Evolutionary conservation across 768 basidiomycete genomes (phyloP).

Genomic region (Leccinum rimulosum): DNA sequence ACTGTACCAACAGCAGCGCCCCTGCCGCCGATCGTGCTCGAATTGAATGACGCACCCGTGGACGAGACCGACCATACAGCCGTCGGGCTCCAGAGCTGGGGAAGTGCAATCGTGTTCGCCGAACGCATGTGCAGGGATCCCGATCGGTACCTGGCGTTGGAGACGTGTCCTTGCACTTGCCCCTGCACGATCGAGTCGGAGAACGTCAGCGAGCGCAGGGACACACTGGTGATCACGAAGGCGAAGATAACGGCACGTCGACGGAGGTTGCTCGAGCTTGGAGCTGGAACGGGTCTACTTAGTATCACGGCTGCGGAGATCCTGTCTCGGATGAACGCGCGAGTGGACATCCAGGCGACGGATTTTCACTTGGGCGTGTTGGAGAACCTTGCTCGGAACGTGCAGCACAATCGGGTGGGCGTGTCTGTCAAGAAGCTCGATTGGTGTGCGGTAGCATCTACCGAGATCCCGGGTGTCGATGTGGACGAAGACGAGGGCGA

Average conservation of each 20-base stretch:
- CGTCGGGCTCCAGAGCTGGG: slow-evolving; percentile 86
- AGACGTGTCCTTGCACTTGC: background rate
- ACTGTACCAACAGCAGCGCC: background rate
- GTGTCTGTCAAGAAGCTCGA: slow-evolving; percentile 56
- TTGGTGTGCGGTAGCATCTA: slow-evolving; percentile 51
- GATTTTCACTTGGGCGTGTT: slow-evolving; percentile 81
- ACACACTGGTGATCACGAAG: background rate
- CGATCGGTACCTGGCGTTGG: slow-evolving; percentile 32
- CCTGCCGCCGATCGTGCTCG: slow-evolving; percentile 37
- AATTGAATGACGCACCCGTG: slow-evolving; percentile 71
- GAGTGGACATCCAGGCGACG: slow-evolving; percentile 54
- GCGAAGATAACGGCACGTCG: background rate
- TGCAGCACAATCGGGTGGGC: slow-evolving; percentile 46
- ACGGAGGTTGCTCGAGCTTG: slow-evolving; percentile 69
- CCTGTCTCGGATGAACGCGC: slow-evolving; percentile 20
- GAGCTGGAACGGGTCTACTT: slow-evolving; percentile 82
- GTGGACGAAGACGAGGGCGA: slow-evolving; percentile 2
- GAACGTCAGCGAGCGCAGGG: background rate
- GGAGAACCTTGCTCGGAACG: slow-evolving; percentile 60
- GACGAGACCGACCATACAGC: slow-evolving; percentile 67
- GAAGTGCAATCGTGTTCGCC: slow-evolving; percentile 68
- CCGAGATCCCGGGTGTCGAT: slow-evolving; percentile 16
- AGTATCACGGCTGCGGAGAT: slow-evolving; percentile 64
- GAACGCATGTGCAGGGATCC: slow-evolving; percentile 56
- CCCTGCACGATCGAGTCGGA: background rate